phyloP scores from a whole-genome alignment of 1,284 basidiomycete species.

The Peniophora sp. region DNA sequence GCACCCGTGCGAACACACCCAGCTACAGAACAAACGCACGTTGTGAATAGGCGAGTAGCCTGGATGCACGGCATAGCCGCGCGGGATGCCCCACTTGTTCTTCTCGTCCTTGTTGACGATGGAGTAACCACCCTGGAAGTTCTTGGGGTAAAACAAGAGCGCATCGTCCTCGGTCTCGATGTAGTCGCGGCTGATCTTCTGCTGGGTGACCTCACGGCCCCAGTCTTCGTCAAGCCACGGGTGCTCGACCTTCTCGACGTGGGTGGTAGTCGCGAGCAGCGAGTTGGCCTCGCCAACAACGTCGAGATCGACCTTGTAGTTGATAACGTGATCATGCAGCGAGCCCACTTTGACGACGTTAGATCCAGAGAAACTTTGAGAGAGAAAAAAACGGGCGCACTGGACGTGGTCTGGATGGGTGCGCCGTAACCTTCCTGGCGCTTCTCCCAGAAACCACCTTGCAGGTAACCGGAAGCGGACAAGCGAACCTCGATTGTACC shows the following conservation, averaged over 20 bases:
- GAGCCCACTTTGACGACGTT: conserved; percentile 46
- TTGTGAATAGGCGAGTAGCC: conserved; percentile 45
- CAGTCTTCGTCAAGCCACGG: conserved; percentile 60
- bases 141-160: conserved; percentile 41
- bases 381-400: conserved; percentile 20
- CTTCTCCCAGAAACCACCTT: conserved; percentile 50
- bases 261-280: conserved; percentile 41
- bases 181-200: conserved; percentile 39
- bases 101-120: conserved; percentile 51
- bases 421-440: conserved; percentile 46
- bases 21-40: conserved; percentile 22
- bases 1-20: neutral
- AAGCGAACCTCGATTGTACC: conserved; percentile 59
- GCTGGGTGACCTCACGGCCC: conserved; percentile 45
- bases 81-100: conserved; percentile 49
- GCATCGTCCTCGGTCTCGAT: conserved; percentile 53
- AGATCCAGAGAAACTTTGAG: conserved; percentile 1
- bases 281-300: conserved; percentile 52
- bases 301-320: conserved; percentile 59
- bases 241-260: conserved; percentile 38
- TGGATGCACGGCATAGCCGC: conserved; percentile 51
- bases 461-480: conserved; percentile 62
- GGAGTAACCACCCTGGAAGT: conserved; percentile 48
- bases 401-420: conserved; percentile 45
- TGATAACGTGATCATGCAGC: conserved; percentile 65